These are phyloP conservation scores for Kalanchoe fedtschenkoi DNA, from an alignment of 164 flowering plant species.

Conservation along the genomic window DNA sequence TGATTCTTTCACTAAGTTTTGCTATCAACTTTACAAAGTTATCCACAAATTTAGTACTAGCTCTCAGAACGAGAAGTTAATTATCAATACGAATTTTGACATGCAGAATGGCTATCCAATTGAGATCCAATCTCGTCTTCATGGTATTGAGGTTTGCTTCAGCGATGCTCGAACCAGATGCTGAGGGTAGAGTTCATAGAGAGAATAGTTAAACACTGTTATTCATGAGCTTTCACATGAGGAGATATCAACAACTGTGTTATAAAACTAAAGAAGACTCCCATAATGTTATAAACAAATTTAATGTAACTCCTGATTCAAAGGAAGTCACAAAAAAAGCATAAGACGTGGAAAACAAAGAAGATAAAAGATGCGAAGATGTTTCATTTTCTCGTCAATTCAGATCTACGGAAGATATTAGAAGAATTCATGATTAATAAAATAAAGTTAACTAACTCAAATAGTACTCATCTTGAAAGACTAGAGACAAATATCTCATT, in stretches of 20 bases:
- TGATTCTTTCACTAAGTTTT: neutral
- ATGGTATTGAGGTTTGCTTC: constrained; percentile 58
- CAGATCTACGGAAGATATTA: too few species aligned
- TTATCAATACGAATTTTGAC: too few species aligned
- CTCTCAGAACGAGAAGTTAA: too few species aligned
- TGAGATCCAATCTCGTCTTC: constrained; percentile 66
- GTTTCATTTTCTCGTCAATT: too few species aligned
- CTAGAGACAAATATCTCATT: too few species aligned
- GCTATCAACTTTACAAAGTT: neutral
- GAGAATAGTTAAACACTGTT: constrained; percentile 37
- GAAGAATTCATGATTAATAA: too few species aligned
- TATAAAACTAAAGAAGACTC: constrained; percentile 67
- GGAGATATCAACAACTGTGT: constrained; percentile 53
- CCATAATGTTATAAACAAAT: constrained; percentile 60
- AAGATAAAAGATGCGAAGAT: constrained; percentile 55
- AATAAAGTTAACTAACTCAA: too few species aligned
- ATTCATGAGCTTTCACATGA: constrained; percentile 61
- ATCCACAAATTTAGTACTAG: too few species aligned
- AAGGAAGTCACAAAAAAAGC: constrained; percentile 61
- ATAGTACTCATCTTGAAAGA: too few species aligned
- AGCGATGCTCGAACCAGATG: constrained; percentile 41
- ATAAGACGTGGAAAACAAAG: constrained; percentile 62
- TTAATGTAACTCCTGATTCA: too few species aligned
- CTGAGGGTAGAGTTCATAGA: constrained; percentile 45
- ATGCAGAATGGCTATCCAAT: constrained; percentile 71